Evolutionary conservation across 495 filamentous ascomycete species (phyloP), one percentile per base, ranked within the genome.

Genomic region (Glonium stellatum): DNA sequence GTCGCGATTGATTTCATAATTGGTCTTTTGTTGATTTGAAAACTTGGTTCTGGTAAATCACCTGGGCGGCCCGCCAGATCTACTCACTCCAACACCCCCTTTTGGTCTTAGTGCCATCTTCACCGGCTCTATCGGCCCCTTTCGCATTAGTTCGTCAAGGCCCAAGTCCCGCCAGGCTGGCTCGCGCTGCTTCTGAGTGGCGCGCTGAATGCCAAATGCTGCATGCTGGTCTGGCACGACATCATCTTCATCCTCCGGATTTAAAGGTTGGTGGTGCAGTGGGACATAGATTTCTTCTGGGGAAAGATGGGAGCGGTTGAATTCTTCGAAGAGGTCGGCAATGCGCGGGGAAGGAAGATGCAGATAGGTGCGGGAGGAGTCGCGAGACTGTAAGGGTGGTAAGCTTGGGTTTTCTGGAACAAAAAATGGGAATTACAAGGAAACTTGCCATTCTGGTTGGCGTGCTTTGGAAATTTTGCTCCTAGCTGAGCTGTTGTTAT

Each of bases 231-330:
- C 91, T 0, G 93, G 93, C 11, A 98, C 92, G 4, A 98, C 71
- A 60, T 97, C 93, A 67, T 98, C 93, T 74, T 98, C 93, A 70
- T 98, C 93, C 74, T 97, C 93, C 0, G 93, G 93, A 73, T 97
- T 97, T 50, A 91, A 79, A 0, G 93, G 93, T 72, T 95, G 90
- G 72, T 91, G 84, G 58, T 97, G 88, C 1, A 88, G 87, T 8
- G 88, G 83, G 4, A 98, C 87, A 77, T 91, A 90, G 72, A 98
- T 89, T 56, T 95, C 89, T 72, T 74, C 73, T 48, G 68, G 55
- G 15, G 65, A 46, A 13, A 75, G 70, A 22, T 64, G 50, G 15
- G 69, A 67, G 5, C 59, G 55, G 12, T 64, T 72, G 60, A 75
- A 75, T 60, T 64, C 89, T 80, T 97, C 93, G 69, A 96, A 90